Percentiles rank a stretch among this genome's conserved stretches.
Conservation (phyloP, 2,329 filamentous ascomycete genomes). For the Hymenotorrendiella dingleyae region DNA sequence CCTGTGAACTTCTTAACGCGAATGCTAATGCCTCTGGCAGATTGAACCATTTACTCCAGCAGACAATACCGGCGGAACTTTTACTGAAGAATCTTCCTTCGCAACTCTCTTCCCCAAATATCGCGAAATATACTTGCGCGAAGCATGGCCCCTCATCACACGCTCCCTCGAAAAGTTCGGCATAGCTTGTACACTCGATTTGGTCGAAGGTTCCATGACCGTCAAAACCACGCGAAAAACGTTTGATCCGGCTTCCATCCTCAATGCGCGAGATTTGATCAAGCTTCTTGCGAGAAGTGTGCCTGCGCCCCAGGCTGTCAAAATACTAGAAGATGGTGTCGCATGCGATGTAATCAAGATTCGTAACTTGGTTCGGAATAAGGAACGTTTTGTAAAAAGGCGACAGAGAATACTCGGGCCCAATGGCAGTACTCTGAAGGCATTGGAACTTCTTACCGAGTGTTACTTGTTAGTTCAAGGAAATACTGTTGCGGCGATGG, state of each 20-base stretch:
- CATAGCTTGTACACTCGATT: constrained; percentile 85
- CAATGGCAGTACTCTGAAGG: constrained; percentile 87
- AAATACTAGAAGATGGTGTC: constrained; percentile 86
- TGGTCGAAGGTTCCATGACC: constrained; percentile 94
- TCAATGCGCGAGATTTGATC: constrained; percentile 91
- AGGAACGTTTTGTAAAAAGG: constrained; percentile 92
- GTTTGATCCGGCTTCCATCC: constrained; percentile 83
- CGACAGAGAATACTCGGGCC: constrained; percentile 89
- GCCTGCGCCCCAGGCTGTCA: constrained; percentile 85
- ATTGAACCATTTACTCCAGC: constrained; percentile 78
- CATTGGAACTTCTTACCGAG: constrained; percentile 82
- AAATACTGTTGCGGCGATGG: constrained; percentile 91
- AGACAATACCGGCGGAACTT: constrained; percentile 79
- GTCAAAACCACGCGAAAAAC: constrained; percentile 92
- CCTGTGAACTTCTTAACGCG: too few relatives aligned
- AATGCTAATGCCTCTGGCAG: constrained; percentile 32
- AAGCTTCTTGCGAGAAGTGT: constrained; percentile 89
- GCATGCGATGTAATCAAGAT: constrained; percentile 97
- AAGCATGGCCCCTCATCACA: constrained; percentile 89
- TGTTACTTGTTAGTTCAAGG: constrained; percentile 95
- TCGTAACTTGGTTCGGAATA: constrained; percentile 80
- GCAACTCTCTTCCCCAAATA: constrained; percentile 89
- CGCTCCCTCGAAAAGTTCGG: constrained; percentile 79
- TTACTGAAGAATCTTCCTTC: constrained; percentile 91
- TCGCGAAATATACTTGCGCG: constrained; percentile 86